Base-by-base conservation (phyloP, 1,284 basidiomycete species). In the Takashimella koratensis region DNA sequence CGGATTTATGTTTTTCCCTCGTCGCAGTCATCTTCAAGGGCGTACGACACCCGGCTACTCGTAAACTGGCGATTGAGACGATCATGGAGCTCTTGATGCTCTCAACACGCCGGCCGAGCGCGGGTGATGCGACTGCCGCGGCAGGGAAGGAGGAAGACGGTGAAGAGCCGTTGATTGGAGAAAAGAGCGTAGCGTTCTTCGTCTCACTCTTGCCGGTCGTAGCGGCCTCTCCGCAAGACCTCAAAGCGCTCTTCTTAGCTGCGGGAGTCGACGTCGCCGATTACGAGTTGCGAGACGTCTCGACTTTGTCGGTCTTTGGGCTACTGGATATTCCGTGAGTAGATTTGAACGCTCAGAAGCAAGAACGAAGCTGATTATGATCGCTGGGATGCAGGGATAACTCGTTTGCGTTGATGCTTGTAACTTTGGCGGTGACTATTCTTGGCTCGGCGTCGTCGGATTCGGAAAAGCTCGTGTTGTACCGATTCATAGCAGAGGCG, bases 11-110 rank as follows among this genome's bases (percentile, higher is more conserved):
- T 12, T 90, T 93, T 71, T 85, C 88, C 5, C 76, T 94, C 12
- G 84, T 89, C 0, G 81, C 88, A 0, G 82, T 90, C 58, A 83
- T 94, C 52, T 89, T 90, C 81, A 91, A 92, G 68, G 90, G 90
- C 21, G 76, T 91, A 50, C 84, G 90, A 36, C 84, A 86, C 64
- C 80, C 83, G 3, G 78, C 79, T 3, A 80, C 90, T 52, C 81
- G 77, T 51, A 82, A 63, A 30, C 53, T 64, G 13, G 64, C 72
- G 3, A 57, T 70, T 43, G 64, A 68, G 45, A 58, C 57, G 1
- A 39, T 68, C 43, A 57, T 61, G 46, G 65, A 65, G 45, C 56
- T 74, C 10, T 56, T 70, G 12, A 76, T 87, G 82, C 59, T 84
- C 76, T 51, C 77, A 86, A 26, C 76, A 87, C 24, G 74, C 76